phyloP scores from a whole-genome alignment of 2,329 filamentous ascomycete species.

The Lasiodiplodia gonubiensis region DNA sequence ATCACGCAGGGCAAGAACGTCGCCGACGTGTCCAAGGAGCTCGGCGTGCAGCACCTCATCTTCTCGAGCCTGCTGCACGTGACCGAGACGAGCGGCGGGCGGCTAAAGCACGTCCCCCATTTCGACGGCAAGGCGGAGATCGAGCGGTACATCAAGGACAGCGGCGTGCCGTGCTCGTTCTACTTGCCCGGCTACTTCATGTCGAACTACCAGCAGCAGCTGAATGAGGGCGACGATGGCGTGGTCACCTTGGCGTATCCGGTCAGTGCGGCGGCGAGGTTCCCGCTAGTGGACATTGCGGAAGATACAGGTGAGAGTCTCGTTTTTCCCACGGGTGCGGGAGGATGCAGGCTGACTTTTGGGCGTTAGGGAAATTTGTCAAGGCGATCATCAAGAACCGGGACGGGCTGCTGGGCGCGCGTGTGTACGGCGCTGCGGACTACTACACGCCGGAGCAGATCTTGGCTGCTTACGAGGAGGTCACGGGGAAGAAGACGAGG shows the following conservation, averaged over 20 bases:
- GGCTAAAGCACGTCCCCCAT: constrained; percentile 41
- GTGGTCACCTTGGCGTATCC: constrained; percentile 18
- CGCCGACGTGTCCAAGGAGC: constrained; percentile 38
- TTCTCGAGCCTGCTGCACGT: constrained; percentile 44
- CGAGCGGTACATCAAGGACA: constrained; percentile 37
- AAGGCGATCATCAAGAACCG: constrained; percentile 41
- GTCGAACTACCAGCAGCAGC: constrained; percentile 24
- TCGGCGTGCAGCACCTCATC: constrained; percentile 47
- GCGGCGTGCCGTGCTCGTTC: constrained; percentile 33
- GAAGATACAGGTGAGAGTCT: constrained; percentile 29
- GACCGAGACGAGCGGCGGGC: constrained; percentile 37
- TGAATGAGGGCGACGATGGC: constrained; percentile 16
- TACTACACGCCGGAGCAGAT: constrained; percentile 38
- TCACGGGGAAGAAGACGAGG: constrained; percentile 42
- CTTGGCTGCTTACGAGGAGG: constrained; percentile 45
- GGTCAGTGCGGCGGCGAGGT: constrained; percentile 17
- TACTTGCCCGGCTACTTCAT: constrained; percentile 37
- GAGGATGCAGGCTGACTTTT: too few relatives aligned
- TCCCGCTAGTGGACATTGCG: constrained; percentile 31
- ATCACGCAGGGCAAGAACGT: constrained; percentile 43
- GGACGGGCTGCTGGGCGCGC: constrained; percentile 50
- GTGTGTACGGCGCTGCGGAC: constrained; percentile 49
- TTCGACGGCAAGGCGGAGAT: constrained; percentile 48
- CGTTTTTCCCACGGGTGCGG: too few relatives aligned
- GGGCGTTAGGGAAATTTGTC: constrained; percentile 16